A percentile compares a stretch with the other conserved stretches of the same genome.
Evolutionary conservation across 192 early-diverging fungal genomes (phyloP).

Genomic region (Coemansia sp.): DNA sequence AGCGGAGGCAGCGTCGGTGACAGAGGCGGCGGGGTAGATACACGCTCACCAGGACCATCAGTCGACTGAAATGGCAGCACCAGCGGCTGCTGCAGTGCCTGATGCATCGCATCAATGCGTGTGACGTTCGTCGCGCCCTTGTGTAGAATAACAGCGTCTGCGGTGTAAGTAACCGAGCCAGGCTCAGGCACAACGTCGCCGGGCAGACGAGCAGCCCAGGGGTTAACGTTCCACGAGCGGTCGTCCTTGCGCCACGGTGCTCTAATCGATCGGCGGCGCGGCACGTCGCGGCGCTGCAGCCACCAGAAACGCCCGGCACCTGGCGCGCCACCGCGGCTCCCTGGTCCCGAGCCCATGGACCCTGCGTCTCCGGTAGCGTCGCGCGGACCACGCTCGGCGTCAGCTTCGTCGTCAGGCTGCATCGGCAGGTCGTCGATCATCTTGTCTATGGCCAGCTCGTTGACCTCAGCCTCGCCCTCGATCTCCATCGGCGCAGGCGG

Average conservation of each 20-base stretch:
- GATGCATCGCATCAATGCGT: conserved; percentile 15
- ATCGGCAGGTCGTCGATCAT: conserved; percentile 44
- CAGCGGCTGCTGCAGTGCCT: not conserved
- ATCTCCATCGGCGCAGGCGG: conserved; percentile 29
- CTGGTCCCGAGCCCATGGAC: not conserved
- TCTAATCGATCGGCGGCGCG: conserved; percentile 44
- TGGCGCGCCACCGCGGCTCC: not conserved
- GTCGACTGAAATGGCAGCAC: no score
- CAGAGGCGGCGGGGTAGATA: not conserved
- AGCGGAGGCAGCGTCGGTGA: not conserved
- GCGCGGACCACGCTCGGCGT: not conserved
- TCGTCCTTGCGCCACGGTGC: conserved; percentile 52
- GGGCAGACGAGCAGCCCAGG: conserved; percentile 19
- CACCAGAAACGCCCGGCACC: conserved; percentile 39
- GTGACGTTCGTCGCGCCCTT: not conserved
- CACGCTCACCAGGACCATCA: no score
- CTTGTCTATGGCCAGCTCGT: conserved; percentile 51
- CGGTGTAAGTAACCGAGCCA: conserved; percentile 31
- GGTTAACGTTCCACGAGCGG: conserved; percentile 51
- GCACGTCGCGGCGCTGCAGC: conserved; percentile 47
- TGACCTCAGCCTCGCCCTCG: conserved; percentile 54
- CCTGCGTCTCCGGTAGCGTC: no score
- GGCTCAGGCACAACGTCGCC: conserved; percentile 6
- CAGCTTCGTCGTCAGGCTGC: conserved; percentile 7
- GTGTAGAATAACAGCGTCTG: conserved; percentile 30